Evolutionary conservation across 768 basidiomycete species (phyloP), one percentile per base, ranked within the genome.

Genomic region (Xanthoconium stramineum): DNA sequence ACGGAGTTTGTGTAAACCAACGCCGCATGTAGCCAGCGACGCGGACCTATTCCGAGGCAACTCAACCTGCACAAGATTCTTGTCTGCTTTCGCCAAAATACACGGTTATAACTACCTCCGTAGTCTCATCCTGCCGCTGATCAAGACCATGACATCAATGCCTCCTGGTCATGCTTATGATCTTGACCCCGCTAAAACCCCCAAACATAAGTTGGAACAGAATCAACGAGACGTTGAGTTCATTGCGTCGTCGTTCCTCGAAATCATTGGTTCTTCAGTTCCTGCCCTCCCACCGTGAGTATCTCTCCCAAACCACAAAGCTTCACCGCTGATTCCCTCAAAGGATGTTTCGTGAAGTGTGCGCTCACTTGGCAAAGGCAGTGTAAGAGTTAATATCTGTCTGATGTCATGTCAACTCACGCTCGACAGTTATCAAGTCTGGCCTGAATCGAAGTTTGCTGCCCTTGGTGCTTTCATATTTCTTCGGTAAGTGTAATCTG

Each of bases 101-200:
- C 91, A 94, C 58, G 95, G 94, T 5, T 97, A 96, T 70, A 85
- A 86, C 55, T 97, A 96, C 69, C 76, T 97, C n/a, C 82, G 94
- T 19, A 83, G 80, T 44, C 78, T 95, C 24, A 81, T 96, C 45
- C 76, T 80, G 42, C 91, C 93, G 4, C 76, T 96, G 32, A 79
- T 97, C 59, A 81, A 86, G 60, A 82, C 81, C 20, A 89, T 97
- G 81, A 72, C 79, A 6, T 76, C 81, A 6, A 80, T 90, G 71
- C 90, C 92, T 3, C 67, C 83, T 8, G 91, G 86, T 11, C 83
- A 83, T 53, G 83, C 83, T 2, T 94, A 89, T 66, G 88, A 91
- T 56, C 74, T 95, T 35, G 91, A 95, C 69, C 88, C 91, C 48
- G 70, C 75, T 48, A 83, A 77, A 71, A 81, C 74, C 2, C 67